phyloP scores from a whole-genome alignment of 345 rosid genomes.

The Trapa bicornis region DNA sequence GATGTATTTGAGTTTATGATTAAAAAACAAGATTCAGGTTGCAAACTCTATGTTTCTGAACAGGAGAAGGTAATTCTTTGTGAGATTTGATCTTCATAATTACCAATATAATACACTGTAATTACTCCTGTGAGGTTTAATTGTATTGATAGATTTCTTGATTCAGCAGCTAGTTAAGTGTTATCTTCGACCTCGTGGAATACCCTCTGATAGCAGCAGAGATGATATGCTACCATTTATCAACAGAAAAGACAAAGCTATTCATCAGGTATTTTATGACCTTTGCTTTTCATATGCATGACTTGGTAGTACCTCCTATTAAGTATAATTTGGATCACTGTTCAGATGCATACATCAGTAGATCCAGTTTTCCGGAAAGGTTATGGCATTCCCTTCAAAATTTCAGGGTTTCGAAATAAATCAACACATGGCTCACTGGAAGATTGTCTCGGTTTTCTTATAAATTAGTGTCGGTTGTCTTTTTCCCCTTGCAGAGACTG shows the following conservation, averaged over 20 bases:
- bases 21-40: neutral
- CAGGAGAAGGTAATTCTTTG: conserved; percentile 10
- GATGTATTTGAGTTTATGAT: conserved; percentile 8
- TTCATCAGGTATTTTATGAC: conserved; percentile 1
- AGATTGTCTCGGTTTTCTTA: too few species aligned
- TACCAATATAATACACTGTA: neutral
- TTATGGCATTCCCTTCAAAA: too few species aligned
- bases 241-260: neutral
- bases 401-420: too few species aligned
- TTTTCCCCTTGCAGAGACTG: conserved; percentile 8
- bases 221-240: conserved; percentile 1
- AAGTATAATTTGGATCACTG: neutral
- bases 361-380: neutral
- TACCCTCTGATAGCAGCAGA: neutral
- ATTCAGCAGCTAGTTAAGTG: neutral
- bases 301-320: neutral
- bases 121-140: neutral
- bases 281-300: too few species aligned
- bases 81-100: neutral
- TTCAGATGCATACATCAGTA: neutral
- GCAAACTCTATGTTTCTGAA: conserved; percentile 2
- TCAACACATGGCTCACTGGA: too few species aligned
- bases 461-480: neutral
- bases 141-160: neutral
- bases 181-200: conserved; percentile 1